Percentiles rank a stretch among this genome's conserved stretches.
Evolutionary conservation across 1,284 basidiomycete genomes (phyloP).

Genomic region (Fomitiporia mediterranea): DNA sequence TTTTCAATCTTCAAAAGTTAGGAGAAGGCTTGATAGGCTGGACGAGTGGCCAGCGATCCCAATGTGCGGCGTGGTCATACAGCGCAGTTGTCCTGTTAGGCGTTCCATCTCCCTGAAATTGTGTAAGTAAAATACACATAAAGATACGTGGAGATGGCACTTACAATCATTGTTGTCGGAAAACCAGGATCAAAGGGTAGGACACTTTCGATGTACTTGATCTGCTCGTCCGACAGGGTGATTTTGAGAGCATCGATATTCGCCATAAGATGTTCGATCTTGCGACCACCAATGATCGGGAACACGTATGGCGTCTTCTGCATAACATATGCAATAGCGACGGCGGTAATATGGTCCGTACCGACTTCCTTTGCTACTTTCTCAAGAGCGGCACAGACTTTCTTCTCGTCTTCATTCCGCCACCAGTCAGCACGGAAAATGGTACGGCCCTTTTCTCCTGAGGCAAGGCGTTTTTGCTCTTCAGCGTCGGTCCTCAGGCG

Average conservation of each 20-base stretch:
- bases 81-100: not conserved
- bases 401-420: slow-evolving; percentile 20
- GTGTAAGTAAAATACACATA: no score
- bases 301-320: slow-evolving; percentile 23
- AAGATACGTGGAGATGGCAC: no score
- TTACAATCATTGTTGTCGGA: no score
- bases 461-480: slow-evolving; percentile 20
- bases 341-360: slow-evolving; percentile 14
- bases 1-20: not conserved
- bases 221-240: slow-evolving; percentile 24
- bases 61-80: not conserved
- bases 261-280: slow-evolving; percentile 27
- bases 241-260: slow-evolving; percentile 28
- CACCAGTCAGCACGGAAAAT: slow-evolving; percentile 13
- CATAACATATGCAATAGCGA: slow-evolving; percentile 21
- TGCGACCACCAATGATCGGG: slow-evolving; percentile 27
- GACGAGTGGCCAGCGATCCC: slow-evolving; percentile 6
- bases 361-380: slow-evolving; percentile 33
- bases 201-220: slow-evolving; percentile 22
- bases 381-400: slow-evolving; percentile 15
- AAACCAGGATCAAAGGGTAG: slow-evolving; percentile 26
- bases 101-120: slow-evolving; percentile 15
- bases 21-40: slow-evolving; percentile 4
- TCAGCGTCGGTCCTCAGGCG: slow-evolving; percentile 23
- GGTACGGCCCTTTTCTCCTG: slow-evolving; percentile 22